These are phyloP conservation scores for Malus fusca DNA, from an alignment of 306 rosid species.

Conservation along the genomic window DNA sequence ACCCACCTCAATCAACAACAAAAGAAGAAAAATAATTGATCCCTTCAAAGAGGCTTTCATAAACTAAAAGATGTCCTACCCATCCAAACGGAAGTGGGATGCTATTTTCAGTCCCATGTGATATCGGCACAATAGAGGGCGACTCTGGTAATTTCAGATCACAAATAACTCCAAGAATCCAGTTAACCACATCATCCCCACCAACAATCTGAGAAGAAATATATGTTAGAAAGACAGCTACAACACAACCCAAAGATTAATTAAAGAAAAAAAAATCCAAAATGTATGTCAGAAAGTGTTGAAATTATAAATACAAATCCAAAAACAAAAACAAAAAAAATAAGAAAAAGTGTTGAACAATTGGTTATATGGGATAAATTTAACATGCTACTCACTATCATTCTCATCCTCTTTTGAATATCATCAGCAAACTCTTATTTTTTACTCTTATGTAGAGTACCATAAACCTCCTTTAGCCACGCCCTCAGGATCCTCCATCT, in stretches of 20 bases:
- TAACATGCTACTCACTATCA: neutral
- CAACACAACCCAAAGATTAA: too few relatives aligned
- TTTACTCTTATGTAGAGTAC: neutral
- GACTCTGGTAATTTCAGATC: too few relatives aligned
- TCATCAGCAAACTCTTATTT: neutral
- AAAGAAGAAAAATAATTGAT: too few relatives aligned
- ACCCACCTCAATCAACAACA: too few relatives aligned
- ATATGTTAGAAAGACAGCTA: neutral
- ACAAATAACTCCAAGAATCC: conserved; percentile 2
- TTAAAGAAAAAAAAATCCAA: neutral
- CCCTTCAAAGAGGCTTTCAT: too few relatives aligned
- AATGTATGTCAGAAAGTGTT: neutral
- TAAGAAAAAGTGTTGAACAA: neutral
- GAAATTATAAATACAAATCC: neutral
- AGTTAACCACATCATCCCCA: neutral
- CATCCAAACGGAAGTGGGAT: too few relatives aligned
- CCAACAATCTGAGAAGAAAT: neutral
- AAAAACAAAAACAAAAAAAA: too few relatives aligned
- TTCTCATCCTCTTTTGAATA: neutral
- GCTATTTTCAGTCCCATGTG: too few relatives aligned
- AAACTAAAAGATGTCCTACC: too few relatives aligned
- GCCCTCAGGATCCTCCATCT: too few relatives aligned
- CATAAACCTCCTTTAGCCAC: too few relatives aligned
- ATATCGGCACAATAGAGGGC: too few relatives aligned
- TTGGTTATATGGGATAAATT: neutral